Evolutionary conservation across 2,329 filamentous ascomycete genomes (phyloP).

Genomic region (Colletotrichum kahawae): DNA sequence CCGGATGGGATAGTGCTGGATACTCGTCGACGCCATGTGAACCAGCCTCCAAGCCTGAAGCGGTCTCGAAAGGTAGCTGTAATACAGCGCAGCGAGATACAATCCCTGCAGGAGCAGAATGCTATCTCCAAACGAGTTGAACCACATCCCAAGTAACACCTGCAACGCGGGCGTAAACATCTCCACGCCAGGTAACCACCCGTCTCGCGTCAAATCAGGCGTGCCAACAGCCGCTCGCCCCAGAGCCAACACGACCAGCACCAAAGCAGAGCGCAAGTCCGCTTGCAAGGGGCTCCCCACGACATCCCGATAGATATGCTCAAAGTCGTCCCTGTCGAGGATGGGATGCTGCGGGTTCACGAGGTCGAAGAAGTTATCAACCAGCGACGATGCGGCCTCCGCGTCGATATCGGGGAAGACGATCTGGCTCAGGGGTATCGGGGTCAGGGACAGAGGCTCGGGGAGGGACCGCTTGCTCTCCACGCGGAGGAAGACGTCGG

Average conservation of each 20-base stretch:
- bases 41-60: slow-evolving; percentile 25
- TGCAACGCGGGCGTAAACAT: background rate
- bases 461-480: background rate
- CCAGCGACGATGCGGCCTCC: background rate
- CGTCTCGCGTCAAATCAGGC: background rate
- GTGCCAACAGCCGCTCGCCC: background rate
- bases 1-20: slow-evolving; percentile 24
- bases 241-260: background rate
- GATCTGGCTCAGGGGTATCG: background rate
- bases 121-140: background rate
- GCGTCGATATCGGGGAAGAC: background rate
- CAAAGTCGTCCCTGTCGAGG: background rate
- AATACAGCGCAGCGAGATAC: background rate
- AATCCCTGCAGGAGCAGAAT: background rate
- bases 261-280: background rate
- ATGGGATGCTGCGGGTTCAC: background rate
- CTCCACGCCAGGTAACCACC: background rate
- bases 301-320: background rate
- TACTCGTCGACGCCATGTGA: slow-evolving; percentile 25
- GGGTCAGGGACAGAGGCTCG: background rate
- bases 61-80: background rate
- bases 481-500: background rate
- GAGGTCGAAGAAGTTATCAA: background rate
- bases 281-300: background rate
- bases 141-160: background rate